Evolutionary conservation across 495 filamentous ascomycete species (phyloP).

Genomic region (Trichoderma parareesei): DNA sequence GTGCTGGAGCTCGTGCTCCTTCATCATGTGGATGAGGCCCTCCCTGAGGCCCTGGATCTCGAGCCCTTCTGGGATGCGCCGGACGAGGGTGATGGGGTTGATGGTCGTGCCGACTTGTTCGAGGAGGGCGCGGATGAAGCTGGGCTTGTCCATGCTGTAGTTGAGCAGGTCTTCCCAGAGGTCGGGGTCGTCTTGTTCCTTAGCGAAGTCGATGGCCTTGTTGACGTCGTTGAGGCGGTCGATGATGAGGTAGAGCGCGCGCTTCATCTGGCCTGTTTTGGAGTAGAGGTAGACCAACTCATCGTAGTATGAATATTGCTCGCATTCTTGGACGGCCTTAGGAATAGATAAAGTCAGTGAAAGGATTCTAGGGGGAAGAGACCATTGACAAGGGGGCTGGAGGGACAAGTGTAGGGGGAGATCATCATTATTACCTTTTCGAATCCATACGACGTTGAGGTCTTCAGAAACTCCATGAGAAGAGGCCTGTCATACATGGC

Average conservation of each 20-base stretch:
- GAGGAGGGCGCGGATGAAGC: slow-evolving; percentile 84
- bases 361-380: too few relatives aligned
- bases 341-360: neutral
- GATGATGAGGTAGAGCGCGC: slow-evolving; percentile 84
- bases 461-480: slow-evolving; percentile 79
- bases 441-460: slow-evolving; percentile 73
- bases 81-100: slow-evolving; percentile 79
- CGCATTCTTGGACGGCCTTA: slow-evolving; percentile 68
- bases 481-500: slow-evolving; percentile 70
- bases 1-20: slow-evolving; percentile 88
- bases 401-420: too few relatives aligned
- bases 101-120: slow-evolving; percentile 91
- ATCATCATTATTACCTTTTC: slow-evolving; percentile 40
- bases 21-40: slow-evolving; percentile 75
- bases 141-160: slow-evolving; percentile 93
- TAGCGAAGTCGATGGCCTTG: slow-evolving; percentile 87
- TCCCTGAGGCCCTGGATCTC: slow-evolving; percentile 84
- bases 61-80: slow-evolving; percentile 82
- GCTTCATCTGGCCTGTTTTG: slow-evolving; percentile 87
- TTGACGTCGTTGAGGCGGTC: slow-evolving; percentile 79
- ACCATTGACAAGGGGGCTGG: too few relatives aligned
- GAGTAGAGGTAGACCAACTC: slow-evolving; percentile 91
- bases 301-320: slow-evolving; percentile 65
- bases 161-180: slow-evolving; percentile 92
- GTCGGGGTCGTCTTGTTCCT: slow-evolving; percentile 80